A percentile compares a stretch with the other conserved stretches of the same genome.
Conservation (phyloP, 768 basidiomycete genomes). For the Phaeotremella fagi region DNA sequence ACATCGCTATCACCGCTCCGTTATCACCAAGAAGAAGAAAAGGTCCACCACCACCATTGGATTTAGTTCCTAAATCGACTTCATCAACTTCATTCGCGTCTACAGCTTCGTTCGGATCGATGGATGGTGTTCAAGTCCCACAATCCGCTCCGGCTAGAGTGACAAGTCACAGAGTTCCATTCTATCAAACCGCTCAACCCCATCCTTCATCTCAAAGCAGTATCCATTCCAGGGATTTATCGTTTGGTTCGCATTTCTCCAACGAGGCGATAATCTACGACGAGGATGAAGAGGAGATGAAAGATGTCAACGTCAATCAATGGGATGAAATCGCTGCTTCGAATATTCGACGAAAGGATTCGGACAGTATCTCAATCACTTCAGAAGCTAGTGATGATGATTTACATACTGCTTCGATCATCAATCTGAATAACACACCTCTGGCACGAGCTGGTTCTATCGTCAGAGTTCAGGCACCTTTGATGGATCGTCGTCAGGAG, state of each 20-base stretch:
- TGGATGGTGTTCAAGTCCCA: not conserved
- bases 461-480: slow-evolving; percentile 1
- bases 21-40: slow-evolving; percentile 17
- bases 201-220: slow-evolving; percentile 9
- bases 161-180: slow-evolving; percentile 31
- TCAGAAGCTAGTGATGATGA: slow-evolving; percentile 42
- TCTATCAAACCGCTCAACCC: slow-evolving; percentile 32
- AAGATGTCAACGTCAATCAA: not conserved
- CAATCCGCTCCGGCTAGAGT: slow-evolving; percentile 25
- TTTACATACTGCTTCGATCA: slow-evolving; percentile 36
- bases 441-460: slow-evolving; percentile 11
- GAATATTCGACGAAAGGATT: slow-evolving; percentile 3
- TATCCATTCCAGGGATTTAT: not conserved
- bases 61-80: slow-evolving; percentile 17
- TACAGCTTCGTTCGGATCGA: not conserved
- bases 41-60: slow-evolving; percentile 21
- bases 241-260: not conserved
- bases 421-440: slow-evolving; percentile 25
- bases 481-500: not conserved
- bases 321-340: no score
- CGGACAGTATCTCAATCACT: slow-evolving; percentile 22
- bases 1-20: slow-evolving; percentile 21
- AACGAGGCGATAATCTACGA: not conserved
- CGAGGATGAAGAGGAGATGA: not conserved
- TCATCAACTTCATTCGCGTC: slow-evolving; percentile 21